A percentile compares a stretch with the other conserved stretches of the same genome.
Conservation (phyloP, 2,329 filamentous ascomycete genomes). For the Colletotrichum sidae region DNA sequence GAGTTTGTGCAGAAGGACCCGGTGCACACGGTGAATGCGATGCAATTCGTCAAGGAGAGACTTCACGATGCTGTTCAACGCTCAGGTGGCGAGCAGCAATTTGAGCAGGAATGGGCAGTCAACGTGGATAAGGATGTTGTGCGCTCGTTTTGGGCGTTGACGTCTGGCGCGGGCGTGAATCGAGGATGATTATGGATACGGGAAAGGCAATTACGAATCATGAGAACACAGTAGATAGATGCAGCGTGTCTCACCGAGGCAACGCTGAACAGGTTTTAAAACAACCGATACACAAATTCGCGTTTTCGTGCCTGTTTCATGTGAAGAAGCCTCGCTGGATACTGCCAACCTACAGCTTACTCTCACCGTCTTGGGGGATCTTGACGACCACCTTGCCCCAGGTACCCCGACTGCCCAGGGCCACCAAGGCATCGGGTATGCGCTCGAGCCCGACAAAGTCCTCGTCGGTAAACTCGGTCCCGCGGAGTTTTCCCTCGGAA, state of each 20-base stretch:
- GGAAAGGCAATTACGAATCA: constrained; percentile 1
- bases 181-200: constrained; percentile 17
- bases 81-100: constrained; percentile 73
- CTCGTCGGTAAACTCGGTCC: constrained; percentile 85
- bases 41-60: constrained; percentile 72
- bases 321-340: no score
- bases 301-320: no score
- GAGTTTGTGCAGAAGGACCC: constrained; percentile 70
- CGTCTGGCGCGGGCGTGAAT: no score
- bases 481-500: constrained; percentile 79
- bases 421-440: constrained; percentile 80
- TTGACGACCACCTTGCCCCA: constrained; percentile 98
- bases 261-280: no score
- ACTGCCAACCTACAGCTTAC: constrained; percentile 58
- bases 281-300: neutral
- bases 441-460: constrained; percentile 86
- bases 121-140: constrained; percentile 82
- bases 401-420: constrained; percentile 82
- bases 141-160: constrained; percentile 61
- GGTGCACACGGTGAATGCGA: constrained; percentile 73
- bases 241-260: no score
- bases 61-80: constrained; percentile 69
- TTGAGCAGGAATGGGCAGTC: constrained; percentile 75
- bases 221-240: neutral
- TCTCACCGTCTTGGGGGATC: constrained; percentile 76